Percentiles rank a stretch among this genome's conserved stretches.
Conservation (phyloP, 78 protist genomes). For the Dictyostelium purpureum region DNA sequence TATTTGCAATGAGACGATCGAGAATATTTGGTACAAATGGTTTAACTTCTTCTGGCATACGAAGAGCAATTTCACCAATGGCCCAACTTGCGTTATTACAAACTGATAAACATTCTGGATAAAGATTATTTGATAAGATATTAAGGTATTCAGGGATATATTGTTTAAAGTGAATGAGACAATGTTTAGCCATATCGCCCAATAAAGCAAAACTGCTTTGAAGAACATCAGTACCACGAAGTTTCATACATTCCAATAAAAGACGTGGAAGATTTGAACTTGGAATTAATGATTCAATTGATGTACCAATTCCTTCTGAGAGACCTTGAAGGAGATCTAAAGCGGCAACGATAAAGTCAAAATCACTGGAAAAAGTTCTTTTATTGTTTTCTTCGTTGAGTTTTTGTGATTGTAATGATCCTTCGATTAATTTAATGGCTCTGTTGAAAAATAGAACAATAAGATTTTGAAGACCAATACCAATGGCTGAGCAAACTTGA, state of each 20-base stretch:
- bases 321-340: constrained; percentile 91
- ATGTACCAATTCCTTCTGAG: constrained; percentile 81
- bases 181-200: constrained; percentile 86
- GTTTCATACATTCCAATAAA: constrained; percentile 71
- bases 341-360: constrained; percentile 83
- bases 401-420: background rate
- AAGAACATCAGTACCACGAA: constrained; percentile 71
- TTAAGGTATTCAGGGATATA: constrained; percentile 58
- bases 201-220: constrained; percentile 90
- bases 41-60: constrained; percentile 46
- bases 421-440: constrained; percentile 56
- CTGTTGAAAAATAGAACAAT: constrained; percentile 37
- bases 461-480: constrained; percentile 40
- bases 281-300: constrained; percentile 80
- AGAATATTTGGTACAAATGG: constrained; percentile 45
- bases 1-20: constrained; percentile 65
- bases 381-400: background rate
- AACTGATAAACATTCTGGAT: constrained; percentile 56
- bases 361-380: constrained; percentile 14
- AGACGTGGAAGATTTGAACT: constrained; percentile 54
- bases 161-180: constrained; percentile 37
- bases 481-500: constrained; percentile 85
- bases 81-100: constrained; percentile 96
- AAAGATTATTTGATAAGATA: constrained; percentile 40
- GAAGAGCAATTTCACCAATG: constrained; percentile 86